A percentile compares a stretch with the other conserved stretches of the same genome.
Conservation (phyloP, 2,329 filamentous ascomycete genomes). For the Ophiocordyceps camponoti-rufipedis region DNA sequence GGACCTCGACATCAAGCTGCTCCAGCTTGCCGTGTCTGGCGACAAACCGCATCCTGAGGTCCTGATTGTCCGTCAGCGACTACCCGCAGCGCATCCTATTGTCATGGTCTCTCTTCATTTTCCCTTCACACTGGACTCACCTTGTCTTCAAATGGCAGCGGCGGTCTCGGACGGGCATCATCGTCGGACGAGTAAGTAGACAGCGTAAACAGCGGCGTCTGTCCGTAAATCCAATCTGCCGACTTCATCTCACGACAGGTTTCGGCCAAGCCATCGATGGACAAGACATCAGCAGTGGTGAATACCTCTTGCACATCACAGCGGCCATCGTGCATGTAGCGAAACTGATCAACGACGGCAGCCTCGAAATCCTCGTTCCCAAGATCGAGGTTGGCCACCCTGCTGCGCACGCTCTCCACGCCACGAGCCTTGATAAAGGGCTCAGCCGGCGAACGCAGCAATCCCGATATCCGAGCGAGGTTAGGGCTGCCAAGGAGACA, state of each 20-base stretch:
- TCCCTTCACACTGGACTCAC: neutral
- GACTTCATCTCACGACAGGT: slow-evolving; percentile 26
- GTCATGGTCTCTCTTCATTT: neutral
- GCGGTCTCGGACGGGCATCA: slow-evolving; percentile 36
- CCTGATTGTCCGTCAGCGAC: neutral
- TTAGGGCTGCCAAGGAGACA: slow-evolving; percentile 68
- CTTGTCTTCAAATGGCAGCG: slow-evolving; percentile 20
- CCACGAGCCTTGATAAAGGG: slow-evolving; percentile 63
- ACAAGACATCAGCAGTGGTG: slow-evolving; percentile 25
- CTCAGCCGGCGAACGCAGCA: slow-evolving; percentile 63
- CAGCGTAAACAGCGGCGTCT: slow-evolving; percentile 72
- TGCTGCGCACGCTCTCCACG: slow-evolving; percentile 79
- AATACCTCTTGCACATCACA: slow-evolving; percentile 20
- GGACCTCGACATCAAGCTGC: neutral
- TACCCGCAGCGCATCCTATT: neutral
- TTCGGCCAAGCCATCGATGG: slow-evolving; percentile 27
- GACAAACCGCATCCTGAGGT: neutral
- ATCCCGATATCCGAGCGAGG: slow-evolving; percentile 45
- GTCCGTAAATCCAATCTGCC: slow-evolving; percentile 59
- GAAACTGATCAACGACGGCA: slow-evolving; percentile 48
- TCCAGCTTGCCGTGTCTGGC: neutral
- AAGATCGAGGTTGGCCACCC: slow-evolving; percentile 60
- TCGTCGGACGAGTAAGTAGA: slow-evolving; percentile 40
- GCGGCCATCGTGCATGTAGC: slow-evolving; percentile 39
- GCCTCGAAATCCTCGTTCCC: slow-evolving; percentile 25